Evolutionary conservation across 2,329 filamentous ascomycete species (phyloP), one percentile per base, ranked within the genome.

Genomic region (Neofusicoccum laricinum): DNA sequence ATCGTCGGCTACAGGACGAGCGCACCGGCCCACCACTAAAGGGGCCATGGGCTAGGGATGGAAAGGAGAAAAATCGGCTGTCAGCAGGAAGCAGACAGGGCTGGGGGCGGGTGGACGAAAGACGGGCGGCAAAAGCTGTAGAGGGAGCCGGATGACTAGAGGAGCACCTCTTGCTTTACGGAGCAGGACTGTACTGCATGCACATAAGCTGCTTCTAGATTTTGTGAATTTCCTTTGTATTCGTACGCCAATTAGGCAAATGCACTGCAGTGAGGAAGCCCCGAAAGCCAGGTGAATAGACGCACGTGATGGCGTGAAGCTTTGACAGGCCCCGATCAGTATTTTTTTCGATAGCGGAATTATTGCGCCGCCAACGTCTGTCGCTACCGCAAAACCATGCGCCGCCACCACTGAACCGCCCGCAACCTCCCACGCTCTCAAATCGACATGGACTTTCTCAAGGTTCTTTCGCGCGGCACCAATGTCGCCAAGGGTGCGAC

Each of bases 1-100:
- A 79, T 99, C 71, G 85, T 99, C 72, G 95, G 95, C 69, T 99
- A 99, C 86, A 73, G 80, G 71, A 69, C 71, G 45, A 76, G 71
- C 69, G 71, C 69, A 64, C 69, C 67, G 17, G 71, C 71, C 62
- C 71, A 75, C 68, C 73, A 75, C 68, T 75, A 73, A 68, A 66
- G 17, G 41, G 38, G 15, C 17, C 19, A 15, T 34, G 14, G 46
- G 41, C 30, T 11, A 43, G 49, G 38, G 19, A 59, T 59, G 41
- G 55, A 43, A n/a, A 36, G n/a, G 40, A 50, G 59, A 50, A 57
- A 36, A 45, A 43, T 43, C 30, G 17, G 55, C 55, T 46, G 55
- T 34, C 25, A 19, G 25, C 10, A 36, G 40, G 55, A 51, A 38
- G 53, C 43, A 65, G 61, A 34, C 63, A 25, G 64, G 59, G 65